Percentiles rank a stretch among this genome's conserved stretches.
These are phyloP conservation scores for Dendrobium catenatum DNA, from an alignment of 106 monocot genomes.

Conservation along the genomic window DNA sequence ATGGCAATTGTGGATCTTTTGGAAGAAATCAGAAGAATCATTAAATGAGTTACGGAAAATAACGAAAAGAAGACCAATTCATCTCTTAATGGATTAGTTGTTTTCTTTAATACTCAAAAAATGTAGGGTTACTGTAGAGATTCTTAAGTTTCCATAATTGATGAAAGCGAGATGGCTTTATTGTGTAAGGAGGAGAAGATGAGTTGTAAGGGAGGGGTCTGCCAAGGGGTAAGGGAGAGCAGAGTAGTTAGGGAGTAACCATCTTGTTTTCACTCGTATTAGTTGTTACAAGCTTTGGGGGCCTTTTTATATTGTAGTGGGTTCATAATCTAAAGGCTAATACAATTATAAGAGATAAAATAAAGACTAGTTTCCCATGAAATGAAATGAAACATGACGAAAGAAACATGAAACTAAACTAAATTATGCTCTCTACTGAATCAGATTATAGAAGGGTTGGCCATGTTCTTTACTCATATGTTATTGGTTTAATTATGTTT, in stretches of 20 bases:
- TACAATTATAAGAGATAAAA: background rate
- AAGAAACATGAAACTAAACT: background rate
- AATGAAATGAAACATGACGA: background rate
- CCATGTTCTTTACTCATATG: background rate
- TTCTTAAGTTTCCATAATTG: background rate
- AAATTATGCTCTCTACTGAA: background rate
- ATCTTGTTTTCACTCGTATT: background rate
- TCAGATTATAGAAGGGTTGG: background rate
- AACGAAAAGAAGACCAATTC: background rate
- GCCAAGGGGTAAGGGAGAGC: background rate
- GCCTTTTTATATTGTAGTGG: background rate
- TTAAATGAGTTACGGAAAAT: background rate
- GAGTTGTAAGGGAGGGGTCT: background rate
- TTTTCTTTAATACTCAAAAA: background rate
- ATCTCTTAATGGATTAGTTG: background rate
- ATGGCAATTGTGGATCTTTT: background rate
- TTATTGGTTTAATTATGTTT: background rate
- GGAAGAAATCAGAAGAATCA: background rate
- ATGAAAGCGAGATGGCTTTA: background rate
- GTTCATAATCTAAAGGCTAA: background rate
- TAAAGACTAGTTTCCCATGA: background rate
- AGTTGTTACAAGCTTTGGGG: background rate
- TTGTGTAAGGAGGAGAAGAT: background rate
- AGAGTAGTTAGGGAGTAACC: background rate
- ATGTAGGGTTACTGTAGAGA: background rate